phyloP scores from a whole-genome alignment of 768 basidiomycete species.

The Trametes elegans region DNA sequence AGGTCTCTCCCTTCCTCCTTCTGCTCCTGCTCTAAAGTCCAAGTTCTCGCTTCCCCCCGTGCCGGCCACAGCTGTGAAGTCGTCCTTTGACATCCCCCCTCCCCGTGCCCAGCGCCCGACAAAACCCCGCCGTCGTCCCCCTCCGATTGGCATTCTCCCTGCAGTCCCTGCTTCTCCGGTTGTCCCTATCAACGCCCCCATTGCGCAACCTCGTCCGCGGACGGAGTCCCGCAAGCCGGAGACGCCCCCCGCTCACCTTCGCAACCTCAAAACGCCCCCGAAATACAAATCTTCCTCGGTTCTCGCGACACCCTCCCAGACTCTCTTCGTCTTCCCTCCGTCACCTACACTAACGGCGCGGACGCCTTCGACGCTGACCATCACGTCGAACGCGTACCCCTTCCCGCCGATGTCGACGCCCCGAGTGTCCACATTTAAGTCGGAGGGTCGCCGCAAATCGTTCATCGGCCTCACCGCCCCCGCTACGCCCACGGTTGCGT shows the following conservation, averaged over 20 bases:
- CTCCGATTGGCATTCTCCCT: conserved; percentile 59
- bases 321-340: conserved; percentile 84
- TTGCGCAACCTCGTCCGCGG: conserved; percentile 45
- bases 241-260: conserved; percentile 57
- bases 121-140: conserved; percentile 60
- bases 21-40: conserved; percentile 43
- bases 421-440: conserved; percentile 64
- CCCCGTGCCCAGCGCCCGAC: conserved; percentile 28
- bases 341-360: conserved; percentile 56
- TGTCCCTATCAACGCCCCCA: conserved; percentile 43
- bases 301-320: conserved; percentile 68
- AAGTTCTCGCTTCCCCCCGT: conserved; percentile 53
- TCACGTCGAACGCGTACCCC: conserved; percentile 63
- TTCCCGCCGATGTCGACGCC: conserved; percentile 66
- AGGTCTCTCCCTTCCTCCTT: conserved; percentile 24
- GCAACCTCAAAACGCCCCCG: conserved; percentile 26
- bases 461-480: conserved; percentile 70
- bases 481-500: conserved; percentile 75
- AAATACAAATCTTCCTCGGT: conserved; percentile 16
- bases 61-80: conserved; percentile 50
- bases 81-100: conserved; percentile 46
- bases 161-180: conserved; percentile 75
- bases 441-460: conserved; percentile 65
- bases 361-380: conserved; percentile 80
- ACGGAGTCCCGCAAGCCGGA: conserved; percentile 53